Conservation (phyloP, 176 grass and related monocot genomes). For the Echinochloa phyllopogon region DNA sequence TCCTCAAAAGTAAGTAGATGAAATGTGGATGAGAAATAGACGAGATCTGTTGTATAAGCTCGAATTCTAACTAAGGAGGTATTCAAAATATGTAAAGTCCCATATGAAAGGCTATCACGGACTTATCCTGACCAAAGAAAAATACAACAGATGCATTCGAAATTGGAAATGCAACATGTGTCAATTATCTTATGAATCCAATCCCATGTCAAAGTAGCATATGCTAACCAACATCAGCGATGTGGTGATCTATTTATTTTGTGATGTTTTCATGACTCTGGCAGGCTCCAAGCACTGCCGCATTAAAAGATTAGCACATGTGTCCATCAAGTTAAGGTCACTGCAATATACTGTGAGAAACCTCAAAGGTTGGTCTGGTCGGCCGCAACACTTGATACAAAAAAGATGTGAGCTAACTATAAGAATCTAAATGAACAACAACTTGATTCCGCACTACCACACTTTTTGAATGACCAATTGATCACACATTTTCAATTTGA, state of each 20-base stretch:
- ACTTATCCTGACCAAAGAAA: background rate
- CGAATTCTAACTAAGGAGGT: background rate
- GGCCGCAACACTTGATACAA: slow-evolving; percentile 16
- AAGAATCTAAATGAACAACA: slow-evolving; percentile 12
- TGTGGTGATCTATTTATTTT: slow-evolving; percentile 2
- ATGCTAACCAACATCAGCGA: background rate
- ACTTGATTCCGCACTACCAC: background rate
- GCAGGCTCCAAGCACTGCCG: slow-evolving; percentile 1
- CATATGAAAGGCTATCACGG: background rate
- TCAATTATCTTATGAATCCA: background rate
- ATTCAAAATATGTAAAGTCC: background rate
- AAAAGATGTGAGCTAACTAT: background rate
- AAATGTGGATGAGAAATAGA: background rate
- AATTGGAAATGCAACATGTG: background rate
- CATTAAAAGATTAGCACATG: slow-evolving; percentile 3
- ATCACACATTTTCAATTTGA: slow-evolving; percentile 16
- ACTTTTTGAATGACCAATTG: background rate
- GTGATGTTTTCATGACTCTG: slow-evolving; percentile 3
- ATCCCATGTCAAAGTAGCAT: background rate
- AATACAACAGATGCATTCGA: background rate
- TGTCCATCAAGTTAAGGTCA: slow-evolving; percentile 8
- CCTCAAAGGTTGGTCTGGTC: slow-evolving; percentile 23
- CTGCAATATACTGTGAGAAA: slow-evolving; percentile 3
- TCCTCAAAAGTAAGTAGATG: background rate
- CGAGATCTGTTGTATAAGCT: background rate